Percentiles rank a stretch among this genome's conserved stretches.
Conservation (phyloP, 2,329 filamentous ascomycete genomes). For the Aureobasidium namibiae region DNA sequence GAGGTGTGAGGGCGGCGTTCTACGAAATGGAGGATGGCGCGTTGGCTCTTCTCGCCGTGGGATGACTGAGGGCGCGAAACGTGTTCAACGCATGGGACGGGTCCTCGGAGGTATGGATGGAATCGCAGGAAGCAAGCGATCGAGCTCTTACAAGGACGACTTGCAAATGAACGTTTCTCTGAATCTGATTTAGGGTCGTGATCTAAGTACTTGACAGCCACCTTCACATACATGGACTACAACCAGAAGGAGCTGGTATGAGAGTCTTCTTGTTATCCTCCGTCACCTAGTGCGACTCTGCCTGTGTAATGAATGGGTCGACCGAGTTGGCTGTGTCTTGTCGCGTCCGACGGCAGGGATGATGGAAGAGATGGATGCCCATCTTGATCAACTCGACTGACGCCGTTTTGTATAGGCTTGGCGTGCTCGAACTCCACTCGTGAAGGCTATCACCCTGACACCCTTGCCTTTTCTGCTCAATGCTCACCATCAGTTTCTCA, state of each 20-base stretch:
- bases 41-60: not conserved
- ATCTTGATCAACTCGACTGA: not conserved
- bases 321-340: not conserved
- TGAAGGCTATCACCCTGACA: not conserved
- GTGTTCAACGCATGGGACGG: not conserved
- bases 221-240: constrained; percentile 8
- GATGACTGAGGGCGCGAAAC: not conserved
- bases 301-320: not conserved
- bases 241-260: not conserved
- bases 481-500: not conserved
- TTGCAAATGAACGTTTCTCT: constrained; percentile 4
- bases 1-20: not conserved
- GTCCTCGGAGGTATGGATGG: not conserved
- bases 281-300: not conserved
- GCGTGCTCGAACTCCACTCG: not conserved
- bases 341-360: constrained; percentile 3
- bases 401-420: not conserved
- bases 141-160: not conserved
- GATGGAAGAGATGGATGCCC: not conserved
- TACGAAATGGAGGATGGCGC: not conserved
- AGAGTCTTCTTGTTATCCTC: not conserved
- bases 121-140: not conserved
- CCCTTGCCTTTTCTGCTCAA: not conserved
- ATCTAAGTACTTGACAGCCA: not conserved
- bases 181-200: constrained; percentile 6